Base-by-base conservation (phyloP, 495 filamentous ascomycete genomes). In the Neurospora tetraspora region DNA sequence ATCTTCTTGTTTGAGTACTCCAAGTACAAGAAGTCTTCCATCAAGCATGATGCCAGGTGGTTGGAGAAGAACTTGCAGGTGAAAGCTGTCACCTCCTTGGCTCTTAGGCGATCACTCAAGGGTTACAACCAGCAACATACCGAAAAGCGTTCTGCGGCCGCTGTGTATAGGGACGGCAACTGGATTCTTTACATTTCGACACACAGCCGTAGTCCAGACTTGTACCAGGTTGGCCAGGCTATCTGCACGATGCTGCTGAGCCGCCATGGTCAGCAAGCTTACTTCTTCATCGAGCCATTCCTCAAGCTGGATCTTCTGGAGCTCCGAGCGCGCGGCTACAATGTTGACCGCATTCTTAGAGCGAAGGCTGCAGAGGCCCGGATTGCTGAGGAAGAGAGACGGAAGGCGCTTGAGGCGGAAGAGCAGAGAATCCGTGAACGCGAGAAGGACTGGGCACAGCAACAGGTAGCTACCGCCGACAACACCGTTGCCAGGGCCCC, bases 291-390 rank as follows among this genome's bases (percentile, higher is more conserved):
- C 40, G 94, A 97, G 78, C 93, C 91, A 74, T 89, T 99, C 71
- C 82, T 99, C 39, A 93, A 91, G 76, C 80, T 86, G 70, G 91
- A 92, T 73, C 83, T 99, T 12, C 83, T 90, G 43, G 88, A 93
- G 73, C 83, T 99, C 11, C 89, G 90, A 76, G 86, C 86, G 31
- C 92, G 94, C 72, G 96, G 96, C 5, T 97, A 96, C 82, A 98
- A 99, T 75, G 96, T 98, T 47, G 92, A 96, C 71, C 89, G 96
- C 18, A 97, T 98, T 76, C 85, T 99, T 23, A 88, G 91, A 39
- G 89, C 90, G 39, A 94, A 94, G 81, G 93, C 90, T 12, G 91
- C 91, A 7, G 94, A 98, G 78, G 91, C 92, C 16, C 87, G 91
- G 37, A 89, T 98, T 76, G 94, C 93, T 6, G 93, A 98, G 75